Percentiles rank a stretch among this genome's conserved stretches.
Conservation (phyloP, 148 eudicot species). For the Rhododendron ferrugineum region DNA sequence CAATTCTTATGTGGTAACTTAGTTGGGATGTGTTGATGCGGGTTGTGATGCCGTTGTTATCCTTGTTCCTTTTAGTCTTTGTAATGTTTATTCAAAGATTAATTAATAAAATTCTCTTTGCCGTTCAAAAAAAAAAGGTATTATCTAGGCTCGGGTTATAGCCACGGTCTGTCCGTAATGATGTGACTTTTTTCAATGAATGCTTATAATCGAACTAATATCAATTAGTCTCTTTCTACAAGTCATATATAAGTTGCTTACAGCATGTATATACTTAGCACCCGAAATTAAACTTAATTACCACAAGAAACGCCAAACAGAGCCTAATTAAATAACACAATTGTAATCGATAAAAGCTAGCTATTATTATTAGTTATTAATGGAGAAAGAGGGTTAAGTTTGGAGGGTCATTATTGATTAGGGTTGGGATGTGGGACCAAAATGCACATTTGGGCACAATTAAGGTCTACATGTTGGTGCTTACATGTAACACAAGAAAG, state of each 20-base stretch:
- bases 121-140: too few relatives aligned
- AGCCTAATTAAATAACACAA: not conserved
- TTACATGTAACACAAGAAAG: constrained; percentile 37
- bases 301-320: constrained; percentile 3
- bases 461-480: constrained; percentile 46
- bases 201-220: not conserved
- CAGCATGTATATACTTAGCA: not conserved
- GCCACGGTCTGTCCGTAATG: not conserved
- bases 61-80: too few relatives aligned
- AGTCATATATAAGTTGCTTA: not conserved
- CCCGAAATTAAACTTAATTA: not conserved
- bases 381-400: constrained; percentile 4
- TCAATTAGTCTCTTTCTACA: not conserved
- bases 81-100: too few relatives aligned
- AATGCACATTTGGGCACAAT: constrained; percentile 21
- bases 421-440: constrained; percentile 26
- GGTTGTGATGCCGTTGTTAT: too few relatives aligned
- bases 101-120: too few relatives aligned
- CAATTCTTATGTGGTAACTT: too few relatives aligned
- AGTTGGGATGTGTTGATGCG: too few relatives aligned
- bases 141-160: not conserved
- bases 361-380: not conserved
- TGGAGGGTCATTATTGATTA: constrained; percentile 14
- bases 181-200: not conserved
- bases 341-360: not conserved